Evolutionary conservation across 2,329 filamentous ascomycete species (phyloP).

Genomic region (Scedosporium boydii): DNA sequence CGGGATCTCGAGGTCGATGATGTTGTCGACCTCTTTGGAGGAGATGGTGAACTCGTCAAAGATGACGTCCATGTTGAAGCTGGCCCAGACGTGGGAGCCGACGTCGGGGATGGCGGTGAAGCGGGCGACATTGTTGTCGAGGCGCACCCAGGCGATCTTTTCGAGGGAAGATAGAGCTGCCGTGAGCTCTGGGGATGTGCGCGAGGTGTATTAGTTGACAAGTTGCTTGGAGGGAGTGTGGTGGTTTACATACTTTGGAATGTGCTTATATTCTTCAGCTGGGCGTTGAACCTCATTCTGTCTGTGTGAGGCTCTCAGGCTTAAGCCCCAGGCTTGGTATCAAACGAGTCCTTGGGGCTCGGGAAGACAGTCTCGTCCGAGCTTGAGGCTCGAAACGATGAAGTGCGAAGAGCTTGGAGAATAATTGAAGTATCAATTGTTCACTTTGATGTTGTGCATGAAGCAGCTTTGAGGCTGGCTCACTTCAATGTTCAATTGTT

Average conservation of each 20-base stretch:
- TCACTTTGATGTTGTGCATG: too few species aligned
- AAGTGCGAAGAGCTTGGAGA: too few species aligned
- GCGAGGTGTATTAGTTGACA: too few species aligned
- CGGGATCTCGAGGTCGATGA: slow-evolving; percentile 93
- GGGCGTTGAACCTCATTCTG: slow-evolving; percentile 55
- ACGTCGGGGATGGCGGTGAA: slow-evolving; percentile 95
- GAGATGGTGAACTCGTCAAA: slow-evolving; percentile 81
- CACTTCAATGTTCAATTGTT: too few species aligned
- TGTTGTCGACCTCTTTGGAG: slow-evolving; percentile 71
- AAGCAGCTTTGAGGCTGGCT: too few species aligned
- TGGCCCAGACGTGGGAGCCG: slow-evolving; percentile 92
- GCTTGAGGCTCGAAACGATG: too few species aligned
- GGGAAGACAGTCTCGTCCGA: too few species aligned
- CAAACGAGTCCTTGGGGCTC: too few species aligned
- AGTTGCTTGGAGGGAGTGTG: not conserved
- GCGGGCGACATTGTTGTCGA: slow-evolving; percentile 78
- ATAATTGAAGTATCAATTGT: too few species aligned
- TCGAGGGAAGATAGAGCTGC: slow-evolving; percentile 58
- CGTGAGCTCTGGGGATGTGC: slow-evolving; percentile 41
- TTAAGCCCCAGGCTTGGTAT: not conserved
- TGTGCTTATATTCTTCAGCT: slow-evolving; percentile 55
- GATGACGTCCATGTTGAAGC: slow-evolving; percentile 65
- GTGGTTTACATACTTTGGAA: slow-evolving; percentile 44
- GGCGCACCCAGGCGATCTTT: slow-evolving; percentile 81
- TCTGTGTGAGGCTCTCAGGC: not conserved